A percentile compares a stretch with the other conserved stretches of the same genome.
These are phyloP conservation scores for Chalciporus pseudorubinellus DNA, from an alignment of 768 basidiomycete species.

Conservation along the genomic window DNA sequence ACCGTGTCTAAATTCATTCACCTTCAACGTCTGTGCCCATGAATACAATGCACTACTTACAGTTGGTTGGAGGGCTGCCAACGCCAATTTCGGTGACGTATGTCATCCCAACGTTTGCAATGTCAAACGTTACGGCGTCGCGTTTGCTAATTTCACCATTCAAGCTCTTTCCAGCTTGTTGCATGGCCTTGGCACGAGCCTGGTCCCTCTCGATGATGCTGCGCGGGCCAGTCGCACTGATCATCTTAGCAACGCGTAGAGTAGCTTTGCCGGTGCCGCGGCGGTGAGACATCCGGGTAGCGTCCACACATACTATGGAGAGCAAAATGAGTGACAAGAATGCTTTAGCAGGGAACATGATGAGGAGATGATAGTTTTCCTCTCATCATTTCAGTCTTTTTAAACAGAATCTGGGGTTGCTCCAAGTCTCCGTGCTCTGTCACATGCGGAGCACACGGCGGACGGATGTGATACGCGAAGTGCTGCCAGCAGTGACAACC, in stretches of 20 bases:
- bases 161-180: neutral
- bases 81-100: conserved; percentile 28
- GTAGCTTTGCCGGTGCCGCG: conserved; percentile 8
- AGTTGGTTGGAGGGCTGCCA: conserved; percentile 22
- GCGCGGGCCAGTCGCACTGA: conserved; percentile 10
- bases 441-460: no score
- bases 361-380: conserved; percentile 37
- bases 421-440: no score
- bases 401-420: neutral
- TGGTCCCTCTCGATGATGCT: conserved; percentile 21
- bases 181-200: conserved; percentile 17
- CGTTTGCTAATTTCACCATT: neutral
- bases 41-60: conserved; percentile 10
- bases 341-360: conserved; percentile 9
- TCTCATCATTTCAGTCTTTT: neutral
- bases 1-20: conserved; percentile 18
- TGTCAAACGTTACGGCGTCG: conserved; percentile 1
- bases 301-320: conserved; percentile 5
- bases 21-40: no score
- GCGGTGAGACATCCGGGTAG: conserved; percentile 2
- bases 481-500: no score
- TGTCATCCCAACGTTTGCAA: conserved; percentile 21
- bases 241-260: conserved; percentile 13
- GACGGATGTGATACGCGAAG: no score
- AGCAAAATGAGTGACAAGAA: conserved; percentile 10